phyloP scores from a whole-genome alignment of 2,329 filamentous ascomycete species.

The Coniella lustricola region DNA sequence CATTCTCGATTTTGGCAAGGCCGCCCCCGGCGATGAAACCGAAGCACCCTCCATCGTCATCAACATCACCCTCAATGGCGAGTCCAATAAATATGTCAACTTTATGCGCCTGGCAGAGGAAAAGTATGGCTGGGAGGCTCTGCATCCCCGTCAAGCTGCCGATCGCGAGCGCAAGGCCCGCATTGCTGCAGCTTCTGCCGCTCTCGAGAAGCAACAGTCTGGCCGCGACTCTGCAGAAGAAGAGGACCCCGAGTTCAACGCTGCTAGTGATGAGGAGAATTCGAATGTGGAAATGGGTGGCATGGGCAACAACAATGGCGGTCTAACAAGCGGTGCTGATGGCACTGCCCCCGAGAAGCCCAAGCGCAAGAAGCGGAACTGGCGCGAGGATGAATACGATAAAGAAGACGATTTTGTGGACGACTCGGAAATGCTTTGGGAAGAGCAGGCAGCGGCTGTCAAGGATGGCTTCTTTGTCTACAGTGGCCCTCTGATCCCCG shows the following conservation, averaged over 20 bases:
- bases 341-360: constrained; percentile 56
- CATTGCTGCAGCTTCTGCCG: constrained; percentile 82
- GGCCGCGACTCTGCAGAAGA: constrained; percentile 40
- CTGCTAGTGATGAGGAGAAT: constrained; percentile 50
- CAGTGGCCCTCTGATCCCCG: constrained; percentile 81
- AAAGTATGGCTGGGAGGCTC: constrained; percentile 86
- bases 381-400: constrained; percentile 77
- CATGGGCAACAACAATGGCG: constrained; percentile 46
- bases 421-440: constrained; percentile 91
- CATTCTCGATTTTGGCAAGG: constrained; percentile 56
- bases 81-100: constrained; percentile 87
- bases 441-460: constrained; percentile 87
- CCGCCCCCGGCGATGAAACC: constrained; percentile 50
- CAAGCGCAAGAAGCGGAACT: constrained; percentile 70
- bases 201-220: constrained; percentile 68
- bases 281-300: constrained; percentile 79
- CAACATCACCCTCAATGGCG: constrained; percentile 71
- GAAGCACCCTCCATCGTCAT: constrained; percentile 73
- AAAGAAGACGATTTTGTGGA: constrained; percentile 82
- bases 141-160: constrained; percentile 85
- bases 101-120: constrained; percentile 92
- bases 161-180: constrained; percentile 81
- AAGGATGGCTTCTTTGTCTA: constrained; percentile 98
- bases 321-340: constrained; percentile 52
- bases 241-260: constrained; percentile 34